Evolutionary conservation across 106 monocot species (phyloP), one percentile per base, ranked within the genome.

Genomic region (Dendrobium chrysotoxum): DNA sequence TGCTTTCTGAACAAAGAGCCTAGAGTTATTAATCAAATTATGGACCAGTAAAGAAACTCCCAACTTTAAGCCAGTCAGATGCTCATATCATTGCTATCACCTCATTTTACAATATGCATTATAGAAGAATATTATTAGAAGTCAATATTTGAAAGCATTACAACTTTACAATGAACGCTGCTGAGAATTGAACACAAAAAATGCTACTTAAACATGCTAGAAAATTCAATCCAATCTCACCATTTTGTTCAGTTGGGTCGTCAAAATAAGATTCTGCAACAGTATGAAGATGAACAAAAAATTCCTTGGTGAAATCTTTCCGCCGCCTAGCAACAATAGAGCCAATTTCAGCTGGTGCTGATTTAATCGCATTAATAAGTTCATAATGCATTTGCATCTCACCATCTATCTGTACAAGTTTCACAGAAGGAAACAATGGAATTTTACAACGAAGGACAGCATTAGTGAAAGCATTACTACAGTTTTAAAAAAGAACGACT

Each of bases 251-350:
- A 47, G 80, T 31, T 72, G 86, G 90, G 28, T 91, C 82, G 17
- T 92, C 89, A 82, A 83, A 82, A 75, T 87, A 92, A 39, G 95
- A 95, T 75, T 95, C 87, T 42, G 84, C 86, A 35, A 92, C 85
- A 77, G 85, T 88, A 81, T 91, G 87, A 78, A 95, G 82, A 82
- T 95, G 95, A 73, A 84, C 77, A 83, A 95, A 95, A 80, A 95
- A 95, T 68, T 95, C 95, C 77, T 87, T 88, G 26, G 95, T 95
- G 81, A 95, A 95, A 85, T 95, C 95, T 82, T 95, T 95, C n/a
- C 91, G 86, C 5, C 91, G 75, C 54, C 55, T 89, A 68, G 89
- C 73, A 66, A 95, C 92, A 81, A 92, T 80, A 81, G 74, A 64
- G 82, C 40, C 86, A 38, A 92, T 86, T 66, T 92, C 84, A 78